phyloP scores from a whole-genome alignment of 2,329 filamentous ascomycete species.

The Xylariomycetidae sp. region DNA sequence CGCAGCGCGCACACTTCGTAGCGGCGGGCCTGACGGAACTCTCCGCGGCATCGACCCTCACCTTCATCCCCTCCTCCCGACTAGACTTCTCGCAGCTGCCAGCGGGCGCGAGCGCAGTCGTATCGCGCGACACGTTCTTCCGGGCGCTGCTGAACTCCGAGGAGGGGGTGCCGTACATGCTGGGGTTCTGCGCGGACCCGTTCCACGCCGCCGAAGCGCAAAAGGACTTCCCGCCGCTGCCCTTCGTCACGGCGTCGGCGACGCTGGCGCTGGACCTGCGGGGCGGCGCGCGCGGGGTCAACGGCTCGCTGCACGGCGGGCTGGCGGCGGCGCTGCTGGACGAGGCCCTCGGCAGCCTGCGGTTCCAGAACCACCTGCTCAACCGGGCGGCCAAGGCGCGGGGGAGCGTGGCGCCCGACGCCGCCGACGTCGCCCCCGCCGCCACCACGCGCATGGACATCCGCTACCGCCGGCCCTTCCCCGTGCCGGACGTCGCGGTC shows the following conservation, averaged over 20 bases:
- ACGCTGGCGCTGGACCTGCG: conserved; percentile 18
- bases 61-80: too few species aligned
- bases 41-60: too few species aligned
- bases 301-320: conserved; percentile 21
- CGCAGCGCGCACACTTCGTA: too few species aligned
- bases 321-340: conserved; percentile 19
- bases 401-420: conserved; percentile 5
- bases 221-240: conserved; percentile 2
- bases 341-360: conserved; percentile 23
- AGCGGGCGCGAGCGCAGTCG: too few species aligned
- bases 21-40: too few species aligned
- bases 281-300: conserved; percentile 19
- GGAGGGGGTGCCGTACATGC: too few species aligned
- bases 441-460: conserved; percentile 15
- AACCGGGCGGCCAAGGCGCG: conserved; percentile 5
- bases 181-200: conserved; percentile 15
- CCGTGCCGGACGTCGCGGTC: conserved; percentile 12
- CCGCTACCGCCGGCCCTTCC: conserved; percentile 10
- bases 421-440: conserved; percentile 3
- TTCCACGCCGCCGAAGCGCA: conserved; percentile 1
- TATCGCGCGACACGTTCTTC: too few species aligned
- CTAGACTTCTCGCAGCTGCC: too few species aligned
- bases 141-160: too few species aligned
- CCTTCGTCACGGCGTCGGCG: conserved; percentile 9
- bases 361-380: conserved; percentile 15